Conservation (phyloP, 192 early-diverging fungal genomes). For the Backusella macrospora region DNA sequence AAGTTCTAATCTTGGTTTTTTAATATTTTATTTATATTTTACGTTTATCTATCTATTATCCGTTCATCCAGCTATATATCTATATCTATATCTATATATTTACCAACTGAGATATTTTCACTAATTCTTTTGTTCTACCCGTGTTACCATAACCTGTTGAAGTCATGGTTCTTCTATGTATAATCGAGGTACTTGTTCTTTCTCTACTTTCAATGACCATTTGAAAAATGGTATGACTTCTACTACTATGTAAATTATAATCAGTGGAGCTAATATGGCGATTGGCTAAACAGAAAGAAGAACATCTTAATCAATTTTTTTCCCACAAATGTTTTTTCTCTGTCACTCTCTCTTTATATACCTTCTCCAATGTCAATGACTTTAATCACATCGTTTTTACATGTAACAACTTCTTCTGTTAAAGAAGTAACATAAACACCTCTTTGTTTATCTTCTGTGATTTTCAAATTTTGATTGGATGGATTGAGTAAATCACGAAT, state of each 20-base stretch:
- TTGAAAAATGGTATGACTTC: conserved; percentile 96
- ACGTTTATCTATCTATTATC: not conserved
- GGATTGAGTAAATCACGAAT: conserved; percentile 91
- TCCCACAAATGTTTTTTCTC: too few species aligned
- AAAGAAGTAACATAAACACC: conserved; percentile 75
- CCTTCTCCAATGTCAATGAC: conserved; percentile 77
- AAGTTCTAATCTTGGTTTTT: conserved; percentile 62
- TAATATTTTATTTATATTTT: not conserved
- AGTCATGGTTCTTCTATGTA: not conserved
- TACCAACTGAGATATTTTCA: conserved; percentile 47
- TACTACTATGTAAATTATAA: conserved; percentile 88
- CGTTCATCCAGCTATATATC: not conserved
- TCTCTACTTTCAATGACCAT: conserved; percentile 88
- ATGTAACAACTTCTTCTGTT: conserved; percentile 76
- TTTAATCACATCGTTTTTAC: conserved; percentile 71
- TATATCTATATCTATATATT: not conserved
- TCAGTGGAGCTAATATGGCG: conserved; percentile 90
- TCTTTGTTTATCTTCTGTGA: conserved; percentile 74
- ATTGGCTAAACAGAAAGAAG: conserved; percentile 50
- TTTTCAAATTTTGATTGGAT: conserved; percentile 79
- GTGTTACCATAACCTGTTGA: not conserved
- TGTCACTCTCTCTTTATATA: conserved; percentile 33
- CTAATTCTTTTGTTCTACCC: conserved; percentile 21
- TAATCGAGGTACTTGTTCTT: conserved; percentile 41
- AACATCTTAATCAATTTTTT: too few species aligned